Conservation (phyloP, 495 filamentous ascomycete genomes). For the Neurospora sp. region DNA sequence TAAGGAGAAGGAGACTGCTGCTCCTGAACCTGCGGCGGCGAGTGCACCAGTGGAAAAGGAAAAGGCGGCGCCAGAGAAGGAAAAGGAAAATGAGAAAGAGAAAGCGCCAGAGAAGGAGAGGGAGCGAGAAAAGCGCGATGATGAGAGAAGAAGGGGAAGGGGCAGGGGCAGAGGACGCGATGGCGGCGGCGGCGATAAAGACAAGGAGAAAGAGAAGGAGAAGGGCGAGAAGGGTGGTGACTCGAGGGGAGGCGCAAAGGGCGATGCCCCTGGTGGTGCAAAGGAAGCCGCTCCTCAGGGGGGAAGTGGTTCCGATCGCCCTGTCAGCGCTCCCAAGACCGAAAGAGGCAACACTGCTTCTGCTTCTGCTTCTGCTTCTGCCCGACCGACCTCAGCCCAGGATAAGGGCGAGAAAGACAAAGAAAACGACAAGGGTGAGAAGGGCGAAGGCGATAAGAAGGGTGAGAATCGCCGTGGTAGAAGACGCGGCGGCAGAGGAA, state of each 20-base stretch:
- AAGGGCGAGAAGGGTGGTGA: conserved; percentile 7
- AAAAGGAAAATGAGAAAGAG: conserved; percentile 4
- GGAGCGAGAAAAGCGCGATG: conserved; percentile 4
- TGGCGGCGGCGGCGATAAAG: conserved; percentile 7
- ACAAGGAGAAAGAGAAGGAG: conserved; percentile 3
- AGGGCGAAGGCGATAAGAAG: background rate
- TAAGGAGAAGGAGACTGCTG: background rate
- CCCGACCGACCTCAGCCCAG: background rate
- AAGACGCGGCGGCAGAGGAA: conserved; percentile 11
- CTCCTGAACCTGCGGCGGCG: background rate
- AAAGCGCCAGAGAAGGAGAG: conserved; percentile 4
- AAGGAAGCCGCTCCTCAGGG: background rate
- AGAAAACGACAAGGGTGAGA: background rate
- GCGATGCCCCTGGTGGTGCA: background rate
- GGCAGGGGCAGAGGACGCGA: conserved; percentile 13
- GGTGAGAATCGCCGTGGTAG: conserved; percentile 12
- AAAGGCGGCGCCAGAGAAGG: background rate
- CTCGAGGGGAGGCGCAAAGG: conserved; percentile 1
- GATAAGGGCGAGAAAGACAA: background rate
- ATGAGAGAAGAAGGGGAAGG: conserved; percentile 8
- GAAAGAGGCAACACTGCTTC: background rate
- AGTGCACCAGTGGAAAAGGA: background rate
- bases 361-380: background rate
- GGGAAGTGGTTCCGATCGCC: background rate
- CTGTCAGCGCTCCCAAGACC: background rate